Evolutionary conservation across 805 yeast genomes (phyloP), one percentile per base, ranked within the genome.

Genomic region (Zygoascus bituminiphila): DNA sequence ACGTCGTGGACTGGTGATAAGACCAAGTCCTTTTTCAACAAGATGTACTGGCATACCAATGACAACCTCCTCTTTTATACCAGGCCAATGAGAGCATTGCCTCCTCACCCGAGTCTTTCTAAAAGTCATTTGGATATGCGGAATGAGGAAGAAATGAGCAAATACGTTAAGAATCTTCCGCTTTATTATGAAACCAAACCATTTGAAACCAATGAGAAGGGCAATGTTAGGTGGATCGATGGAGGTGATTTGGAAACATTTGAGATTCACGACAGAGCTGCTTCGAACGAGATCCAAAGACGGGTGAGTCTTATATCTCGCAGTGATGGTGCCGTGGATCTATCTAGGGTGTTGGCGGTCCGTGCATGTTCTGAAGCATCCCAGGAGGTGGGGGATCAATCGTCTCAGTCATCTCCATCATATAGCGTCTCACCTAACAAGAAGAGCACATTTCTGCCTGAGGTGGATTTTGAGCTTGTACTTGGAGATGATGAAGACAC

Each of bases 231-330:
- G 1, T 88, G 96, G 96, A 62, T 87, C 8, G 48, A 46, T 26
- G 15, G 47, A 9, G 48, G 61, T 1, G 52, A 64, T 1, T 51
- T 53, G 1, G 69, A 68, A 2, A 75, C 74, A 4, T 77, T 81
- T 54, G 63, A 68, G 1, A 54, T 59, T 6, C 57, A 70, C 19
- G 96, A 89, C 57, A 54, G 62, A 1, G 65, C 64, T 40, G 94
- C 94, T 0, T 55, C 78, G n/a, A 69, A 71, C 23, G 91, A 86
- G 53, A 75, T 76, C 38, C 81, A 81, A 51, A 70, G 97, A 50
- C 71, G 82, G 45, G 64, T 79, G 1, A 69, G 71, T 21, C 75
- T 76, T 47, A 62, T 86, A 4, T 61, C 77, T 1, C 74, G 75
- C 45, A 75, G 95, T 0, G 74, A 76, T 24, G 80, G 81, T 0